Conservation (phyloP, 257 asterid genomes). For the Primulina eburnea region DNA sequence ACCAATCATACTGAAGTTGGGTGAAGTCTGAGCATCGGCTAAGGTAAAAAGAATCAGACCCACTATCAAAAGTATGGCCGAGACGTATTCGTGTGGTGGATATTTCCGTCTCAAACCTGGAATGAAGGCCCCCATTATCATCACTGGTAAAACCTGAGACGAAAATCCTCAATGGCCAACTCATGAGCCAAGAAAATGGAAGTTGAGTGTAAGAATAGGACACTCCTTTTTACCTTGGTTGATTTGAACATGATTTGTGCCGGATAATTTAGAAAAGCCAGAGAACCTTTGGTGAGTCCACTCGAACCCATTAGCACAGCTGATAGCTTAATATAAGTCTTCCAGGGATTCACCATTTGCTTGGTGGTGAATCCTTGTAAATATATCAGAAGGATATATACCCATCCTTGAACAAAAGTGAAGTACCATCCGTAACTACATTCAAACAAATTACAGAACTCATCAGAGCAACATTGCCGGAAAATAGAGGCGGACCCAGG, state of each 20-base stretch:
- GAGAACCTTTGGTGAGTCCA: conserved; percentile 85
- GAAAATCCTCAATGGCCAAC: background rate
- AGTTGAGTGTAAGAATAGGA: background rate
- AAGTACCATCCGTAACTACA: conserved; percentile 96
- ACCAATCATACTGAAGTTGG: conserved; percentile 77
- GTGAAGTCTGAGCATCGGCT: conserved; percentile 90
- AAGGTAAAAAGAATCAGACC: conserved; percentile 88
- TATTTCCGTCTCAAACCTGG: conserved; percentile 87
- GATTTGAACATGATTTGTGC: conserved; percentile 98
- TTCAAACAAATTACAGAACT: conserved; percentile 5
- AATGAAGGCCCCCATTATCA: conserved; percentile 96
- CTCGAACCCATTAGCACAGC: conserved; percentile 92
- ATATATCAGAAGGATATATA: conserved; percentile 62
- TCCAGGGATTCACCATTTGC: conserved; percentile 97
- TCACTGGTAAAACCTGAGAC: conserved; percentile 82
- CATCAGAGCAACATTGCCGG: background rate
- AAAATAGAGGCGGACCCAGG: background rate
- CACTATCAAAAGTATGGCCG: conserved; percentile 73
- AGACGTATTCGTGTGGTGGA: conserved; percentile 75
- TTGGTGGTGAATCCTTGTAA: conserved; percentile 80
- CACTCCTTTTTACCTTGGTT: conserved; percentile 60
- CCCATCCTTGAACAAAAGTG: conserved; percentile 96
- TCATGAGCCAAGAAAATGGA: background rate
- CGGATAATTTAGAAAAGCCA: conserved; percentile 90
- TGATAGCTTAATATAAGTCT: conserved; percentile 77